These are phyloP conservation scores for Taiwanofungus camphoratus DNA, from an alignment of 1,284 basidiomycete species.

Conservation along the genomic window DNA sequence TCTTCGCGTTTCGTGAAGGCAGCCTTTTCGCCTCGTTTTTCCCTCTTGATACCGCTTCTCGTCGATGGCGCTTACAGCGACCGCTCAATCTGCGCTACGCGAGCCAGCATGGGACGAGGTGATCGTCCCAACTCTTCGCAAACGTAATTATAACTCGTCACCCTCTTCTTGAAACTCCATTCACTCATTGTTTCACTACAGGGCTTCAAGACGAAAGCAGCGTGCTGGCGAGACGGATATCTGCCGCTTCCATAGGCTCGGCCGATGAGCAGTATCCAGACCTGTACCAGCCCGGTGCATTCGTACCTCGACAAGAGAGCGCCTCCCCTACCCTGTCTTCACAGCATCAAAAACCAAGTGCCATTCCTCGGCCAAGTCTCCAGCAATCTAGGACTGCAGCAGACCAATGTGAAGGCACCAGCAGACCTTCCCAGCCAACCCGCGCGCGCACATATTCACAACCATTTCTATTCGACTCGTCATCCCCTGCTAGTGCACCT, in stretches of 20 bases:
- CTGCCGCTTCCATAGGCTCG: slow-evolving; percentile 59
- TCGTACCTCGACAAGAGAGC: slow-evolving; percentile 14
- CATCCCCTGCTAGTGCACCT: slow-evolving; percentile 23
- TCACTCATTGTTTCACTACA: slow-evolving; percentile 24
- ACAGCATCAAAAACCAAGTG: slow-evolving; percentile 33
- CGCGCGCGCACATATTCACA: slow-evolving; percentile 58
- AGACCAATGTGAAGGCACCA: slow-evolving; percentile 12
- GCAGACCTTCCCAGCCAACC: slow-evolving; percentile 12
- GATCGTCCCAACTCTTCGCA: slow-evolving; percentile 64
- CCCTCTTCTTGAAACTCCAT: slow-evolving; percentile 6
- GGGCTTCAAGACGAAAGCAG: slow-evolving; percentile 72
- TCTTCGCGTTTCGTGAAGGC: slow-evolving; percentile 17
- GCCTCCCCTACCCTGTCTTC: slow-evolving; percentile 19
- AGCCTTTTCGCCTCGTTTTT: slow-evolving; percentile 15
- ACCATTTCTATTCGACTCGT: slow-evolving; percentile 37
- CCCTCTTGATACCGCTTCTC: slow-evolving; percentile 6
- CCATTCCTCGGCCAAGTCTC: slow-evolving; percentile 43
- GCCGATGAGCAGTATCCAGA: slow-evolving; percentile 31
- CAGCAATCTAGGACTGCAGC: slow-evolving; percentile 28
- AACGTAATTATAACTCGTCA: slow-evolving; percentile 42
- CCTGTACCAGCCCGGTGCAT: slow-evolving; percentile 20
- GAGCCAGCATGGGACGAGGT: slow-evolving; percentile 65
- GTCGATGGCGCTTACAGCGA: slow-evolving; percentile 34
- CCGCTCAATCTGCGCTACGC: slow-evolving; percentile 45
- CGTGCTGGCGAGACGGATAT: slow-evolving; percentile 65